A percentile compares a stretch with the other conserved stretches of the same genome.
Evolutionary conservation across 2,329 filamentous ascomycete species (phyloP).

Genomic region (Emergomyces orientalis): DNA sequence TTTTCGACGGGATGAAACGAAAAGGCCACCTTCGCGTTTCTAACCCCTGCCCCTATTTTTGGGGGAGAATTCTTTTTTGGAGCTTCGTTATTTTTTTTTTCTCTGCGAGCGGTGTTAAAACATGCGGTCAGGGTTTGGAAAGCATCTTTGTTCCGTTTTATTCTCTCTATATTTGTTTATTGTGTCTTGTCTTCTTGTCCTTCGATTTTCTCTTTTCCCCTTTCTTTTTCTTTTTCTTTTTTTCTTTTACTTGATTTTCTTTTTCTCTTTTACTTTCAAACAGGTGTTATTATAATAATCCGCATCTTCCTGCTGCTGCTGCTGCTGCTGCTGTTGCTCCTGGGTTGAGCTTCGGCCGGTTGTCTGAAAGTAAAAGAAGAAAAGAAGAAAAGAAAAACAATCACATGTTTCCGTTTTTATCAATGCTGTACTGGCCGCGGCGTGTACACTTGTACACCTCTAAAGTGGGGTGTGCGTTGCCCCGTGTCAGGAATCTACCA

Average conservation of each 20-base stretch:
- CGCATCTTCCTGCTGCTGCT: too few species aligned
- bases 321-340: background rate
- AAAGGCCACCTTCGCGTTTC: background rate
- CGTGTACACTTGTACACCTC: too few species aligned
- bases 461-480: too few species aligned
- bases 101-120: slow-evolving; percentile 10
- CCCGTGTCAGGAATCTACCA: too few species aligned
- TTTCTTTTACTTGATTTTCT: background rate
- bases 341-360: background rate
- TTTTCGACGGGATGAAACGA: background rate
- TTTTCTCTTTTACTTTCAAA: background rate
- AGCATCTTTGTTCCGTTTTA: slow-evolving; percentile 9
- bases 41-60: slow-evolving; percentile 5
- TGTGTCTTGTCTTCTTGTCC: background rate
- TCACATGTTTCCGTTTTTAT: background rate
- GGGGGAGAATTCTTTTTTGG: slow-evolving; percentile 19
- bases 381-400: background rate
- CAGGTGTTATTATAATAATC: background rate
- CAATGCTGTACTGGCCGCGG: background rate
- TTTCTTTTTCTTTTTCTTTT: background rate
- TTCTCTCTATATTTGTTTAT: slow-evolving; percentile 9
- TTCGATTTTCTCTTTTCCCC: background rate
- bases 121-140: slow-evolving; percentile 13
- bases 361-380: background rate
- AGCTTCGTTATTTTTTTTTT: background rate